These are phyloP conservation scores for Coemansia sp. DNA, from an alignment of 192 early-diverging fungal genomes.

Conservation along the genomic window DNA sequence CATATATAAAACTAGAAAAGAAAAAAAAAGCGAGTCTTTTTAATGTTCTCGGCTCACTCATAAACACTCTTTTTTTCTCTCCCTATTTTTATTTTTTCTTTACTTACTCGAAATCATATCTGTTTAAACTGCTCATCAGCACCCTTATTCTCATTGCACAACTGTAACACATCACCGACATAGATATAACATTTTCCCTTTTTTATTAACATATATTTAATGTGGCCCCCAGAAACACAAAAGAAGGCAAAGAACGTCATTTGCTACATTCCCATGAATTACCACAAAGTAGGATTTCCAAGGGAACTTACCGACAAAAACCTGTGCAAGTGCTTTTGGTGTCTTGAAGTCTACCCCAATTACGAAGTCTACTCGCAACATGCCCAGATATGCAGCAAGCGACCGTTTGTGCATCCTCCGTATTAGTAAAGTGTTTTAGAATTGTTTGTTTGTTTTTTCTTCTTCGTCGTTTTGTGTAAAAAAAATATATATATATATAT, in stretches of 20 bases:
- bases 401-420: slow-evolving; percentile 32
- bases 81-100: too few relatives aligned
- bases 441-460: background rate
- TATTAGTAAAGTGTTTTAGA: slow-evolving; percentile 4
- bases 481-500: too few relatives aligned
- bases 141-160: background rate
- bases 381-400: slow-evolving; percentile 20
- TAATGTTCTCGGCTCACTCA: too few relatives aligned
- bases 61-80: too few relatives aligned
- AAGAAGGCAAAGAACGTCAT: slow-evolving; percentile 11
- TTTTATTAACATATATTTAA: background rate
- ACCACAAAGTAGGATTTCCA: slow-evolving; percentile 21
- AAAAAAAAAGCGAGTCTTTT: too few relatives aligned
- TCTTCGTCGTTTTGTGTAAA: background rate
- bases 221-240: slow-evolving; percentile 23
- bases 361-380: slow-evolving; percentile 21
- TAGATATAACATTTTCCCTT: background rate
- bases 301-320: slow-evolving; percentile 5
- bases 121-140: too few relatives aligned
- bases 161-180: background rate
- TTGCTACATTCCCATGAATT: slow-evolving; percentile 19
- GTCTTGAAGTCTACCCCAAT: slow-evolving; percentile 13
- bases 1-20: too few relatives aligned
- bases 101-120: too few relatives aligned
- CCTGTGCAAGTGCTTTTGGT: slow-evolving; percentile 39